Evolutionary conservation across 2,329 filamentous ascomycete genomes (phyloP).

Genomic region (Tolypocladium guangdongense): DNA sequence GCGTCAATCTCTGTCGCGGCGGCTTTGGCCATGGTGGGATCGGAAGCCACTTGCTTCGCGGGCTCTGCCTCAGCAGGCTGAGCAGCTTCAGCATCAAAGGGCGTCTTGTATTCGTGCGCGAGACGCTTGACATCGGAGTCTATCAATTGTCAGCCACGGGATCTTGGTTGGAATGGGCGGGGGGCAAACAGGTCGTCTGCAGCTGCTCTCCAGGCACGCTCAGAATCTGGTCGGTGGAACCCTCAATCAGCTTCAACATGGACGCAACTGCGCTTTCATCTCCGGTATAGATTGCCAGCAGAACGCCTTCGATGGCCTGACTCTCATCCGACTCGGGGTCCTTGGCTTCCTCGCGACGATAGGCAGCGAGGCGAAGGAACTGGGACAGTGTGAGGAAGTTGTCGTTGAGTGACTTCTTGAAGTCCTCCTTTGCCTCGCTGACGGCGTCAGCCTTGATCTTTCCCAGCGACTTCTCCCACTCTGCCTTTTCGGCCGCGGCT

Average conservation of each 20-base stretch:
- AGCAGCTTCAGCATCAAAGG: slow-evolving; percentile 20
- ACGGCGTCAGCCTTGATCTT: slow-evolving; percentile 43
- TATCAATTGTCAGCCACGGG: slow-evolving; percentile 12
- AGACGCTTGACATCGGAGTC: slow-evolving; percentile 30
- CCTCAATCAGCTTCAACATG: slow-evolving; percentile 68
- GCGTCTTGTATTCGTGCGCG: slow-evolving; percentile 40
- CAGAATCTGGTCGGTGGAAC: slow-evolving; percentile 53
- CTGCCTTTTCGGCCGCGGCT: slow-evolving; percentile 45
- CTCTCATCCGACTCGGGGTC: slow-evolving; percentile 59
- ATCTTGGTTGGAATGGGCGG: not conserved
- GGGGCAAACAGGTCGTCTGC: slow-evolving; percentile 58
- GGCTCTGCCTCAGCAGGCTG: slow-evolving; percentile 21
- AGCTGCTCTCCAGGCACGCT: slow-evolving; percentile 56
- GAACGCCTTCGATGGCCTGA: slow-evolving; percentile 68
- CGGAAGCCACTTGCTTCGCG: slow-evolving; percentile 32
- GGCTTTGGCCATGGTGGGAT: slow-evolving; percentile 58
- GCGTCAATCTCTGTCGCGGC: slow-evolving; percentile 56
- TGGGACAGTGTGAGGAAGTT: slow-evolving; percentile 63
- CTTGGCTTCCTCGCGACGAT: slow-evolving; percentile 59
- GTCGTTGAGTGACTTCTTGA: slow-evolving; percentile 46
- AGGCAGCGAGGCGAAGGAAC: slow-evolving; percentile 70
- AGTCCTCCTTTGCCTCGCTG: slow-evolving; percentile 38
- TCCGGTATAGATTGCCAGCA: slow-evolving; percentile 69
- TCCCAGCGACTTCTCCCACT: slow-evolving; percentile 46
- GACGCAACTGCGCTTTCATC: slow-evolving; percentile 63